Evolutionary conservation across 1,139 yeast genomes (phyloP), one percentile per base, ranked within the genome.

Genomic region (Eremothecium sinecaudum): DNA sequence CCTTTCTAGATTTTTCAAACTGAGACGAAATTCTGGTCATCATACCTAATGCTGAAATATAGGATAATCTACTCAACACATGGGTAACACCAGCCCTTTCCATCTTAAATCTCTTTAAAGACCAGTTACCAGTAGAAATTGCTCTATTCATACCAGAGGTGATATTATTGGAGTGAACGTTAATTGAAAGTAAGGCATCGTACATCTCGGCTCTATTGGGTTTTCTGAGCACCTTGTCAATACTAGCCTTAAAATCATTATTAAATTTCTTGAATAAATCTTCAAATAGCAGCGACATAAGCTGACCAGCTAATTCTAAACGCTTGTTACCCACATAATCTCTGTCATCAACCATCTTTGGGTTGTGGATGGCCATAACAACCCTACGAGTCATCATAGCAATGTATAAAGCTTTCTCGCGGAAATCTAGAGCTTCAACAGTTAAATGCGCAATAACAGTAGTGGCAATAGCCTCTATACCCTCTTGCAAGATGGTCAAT

Each of bases 31-130:
- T 92, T 67, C 99, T 82, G 11, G 99, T 90, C 99, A 90, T 90
- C 99, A 90, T 90, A 51, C 99, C 99, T 43, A 90, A 66, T 0
- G 98, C 99, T 8, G 94, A 79, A 34, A 90, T 90, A 57, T 86
- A 90, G 20, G 94, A 82, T 39, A 90, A 66, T 54, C 99, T 71
- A 39, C 93, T 79, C 37, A 90, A 67, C 30, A 90, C 97, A 57
- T 90, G 98, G 3, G 99, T 92, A 33, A 90, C 98, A 63, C 99
- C 99, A 0, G 99, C 98, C 44, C 98, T 75, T 64, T 92, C 98
- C 99, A 90, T 90, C 78, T 87, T 90, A 69, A 90, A 90, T 66
- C 99, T 84, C 62, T 90, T 90, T 56, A 90, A 70, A 1, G 96
- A 84, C 99, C 99, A 90, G 58, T 90, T 90, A 48, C 99, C 99